Evolutionary conservation across 257 asterid genomes (phyloP), one percentile per base, ranked within the genome.

Genomic region (Forsythia viridissima): DNA sequence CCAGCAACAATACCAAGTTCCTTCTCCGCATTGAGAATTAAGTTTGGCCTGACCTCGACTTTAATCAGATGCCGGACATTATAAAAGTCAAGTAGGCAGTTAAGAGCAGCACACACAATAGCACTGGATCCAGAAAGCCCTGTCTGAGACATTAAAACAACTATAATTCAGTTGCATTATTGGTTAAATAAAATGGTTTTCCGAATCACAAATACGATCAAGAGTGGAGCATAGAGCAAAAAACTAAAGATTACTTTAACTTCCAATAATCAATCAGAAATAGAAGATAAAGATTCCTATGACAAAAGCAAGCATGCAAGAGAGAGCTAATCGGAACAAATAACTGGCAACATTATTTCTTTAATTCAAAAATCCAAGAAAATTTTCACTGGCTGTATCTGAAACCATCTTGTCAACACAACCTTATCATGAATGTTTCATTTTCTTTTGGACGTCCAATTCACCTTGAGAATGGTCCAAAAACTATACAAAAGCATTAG

Each of bases 41-140:
- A 92, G 85, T 87, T 90, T 52, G 99, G 98, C 79, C 98, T 87
- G 44, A 90, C 86, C 78, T 93, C 96, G n/a, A 93, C 96, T 86
- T 91, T 92, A 46, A 95, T 83, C 61, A 92, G 81, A 79, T 89
- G 94, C 79, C 98, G 86, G 41, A 93, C 97, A 48, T 92, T 66
- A 68, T 95, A 93, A 84, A 95, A 93, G 80, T 95, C 97, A 59
- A 95, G 92, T 72, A 95, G 96, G 89, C 99, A 95, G 83, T 89
- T 93, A 70, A 95, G 93, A 46, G 99, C 98, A 74, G 98, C 97
- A 83, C 97, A 92, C 5, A 93, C 98, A 57, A 95, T 95, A 21
- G 98, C 99, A 80, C 99, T 95, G 0, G 99, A 95, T 76, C 99
- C 98, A 65, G 99, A 95, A 76, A 95, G 98, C 79, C 99, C 99